Base-by-base conservation (phyloP, 352 stramenopile species). In the Phytophthora cajani region DNA sequence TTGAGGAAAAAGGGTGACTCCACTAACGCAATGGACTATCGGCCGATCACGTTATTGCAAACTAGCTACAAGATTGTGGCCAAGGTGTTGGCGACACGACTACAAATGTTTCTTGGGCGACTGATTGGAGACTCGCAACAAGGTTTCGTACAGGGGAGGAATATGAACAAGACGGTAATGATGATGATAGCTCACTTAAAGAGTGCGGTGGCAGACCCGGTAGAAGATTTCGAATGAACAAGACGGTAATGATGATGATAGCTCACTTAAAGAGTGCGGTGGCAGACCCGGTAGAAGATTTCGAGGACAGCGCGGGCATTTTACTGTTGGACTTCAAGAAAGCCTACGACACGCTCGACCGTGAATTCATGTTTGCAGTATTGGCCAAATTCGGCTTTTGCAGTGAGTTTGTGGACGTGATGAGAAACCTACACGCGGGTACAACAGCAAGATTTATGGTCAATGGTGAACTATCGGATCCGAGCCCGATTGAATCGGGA, bases 391-490 rank as follows among this genome's bases (percentile, higher is more conserved):
- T 40, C 49, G 52, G 61, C 27, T 68, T 62, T 12, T 21, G 25
- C 2, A 17, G 33, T 10, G 17, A 32, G 3, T 62, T 61, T n/a
- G 16, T 60, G 0, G 19, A 55, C 5, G 25, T 68, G 1, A 19
- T 62, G 1, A 38, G 27, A 3, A 27, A 11, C 6, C 19, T 62
- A 23, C 61, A 68, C 30, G 19, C 25, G 0, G 61, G 51, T 14
- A 68, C 61, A 7, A 68, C 25, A 25, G 61, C 52, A 3, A 47
- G 42, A 14, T 68, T 53, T 19, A 12, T 57, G 7, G 61, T 68
- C 3, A 68, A 68, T n/a, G 61, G 61, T 5, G 54, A 55, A 57
- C 50, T 30, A 1, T 57, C 51, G 1, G 44, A 68, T 16, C 61
- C 5, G 51, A 49, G 7, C n/a, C n/a, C n/a, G n/a, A n/a, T n/a